Base-by-base conservation (phyloP, 2,329 filamentous ascomycete species). In the Celoporthe dispersa region DNA sequence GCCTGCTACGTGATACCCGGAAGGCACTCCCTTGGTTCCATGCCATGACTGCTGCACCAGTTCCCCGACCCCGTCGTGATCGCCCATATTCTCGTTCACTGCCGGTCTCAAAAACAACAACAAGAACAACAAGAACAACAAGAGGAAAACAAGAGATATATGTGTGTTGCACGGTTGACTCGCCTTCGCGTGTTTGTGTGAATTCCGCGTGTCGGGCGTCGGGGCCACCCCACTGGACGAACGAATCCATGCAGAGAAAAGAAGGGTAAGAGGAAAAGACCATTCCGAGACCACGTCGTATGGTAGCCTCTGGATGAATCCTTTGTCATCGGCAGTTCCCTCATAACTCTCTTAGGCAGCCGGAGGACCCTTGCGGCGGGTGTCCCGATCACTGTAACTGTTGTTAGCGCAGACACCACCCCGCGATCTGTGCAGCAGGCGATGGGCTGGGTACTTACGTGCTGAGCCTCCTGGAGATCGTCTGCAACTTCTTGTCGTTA, bases 381-480 rank as follows among this genome's bases (percentile, higher is more conserved):
- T 70, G 41, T 72, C 70, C 28, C 70, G 70, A 55, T 72, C 70
- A 65, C 70, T 72, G 16, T 41, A 8, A 9, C 19, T 2, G 9
- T 41, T 22, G 39, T 72, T 22, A 72, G 68, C 55, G 25, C 31
- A 11, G 9, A 44, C 12, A 8, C 22, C 25, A 22, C 2, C 5
- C 28, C 12, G 11, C 22, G 12, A 8, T 12, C 25, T n/a, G 31
- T 28, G 16, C 41, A 11, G 25, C 16, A n/a, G n/a, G 44, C 22
- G 53, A 33, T 12, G 33, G 33, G 59, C n/a, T 75, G 75, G 39
- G 86, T 22, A 68, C 93, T 93, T 84, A 98, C 96, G 97, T 97
- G 91, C 94, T 98, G 77, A 99, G 92, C 80, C 95, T 90, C 81
- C 96, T 88, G 35, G 94, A 96, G 71, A 99, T 89, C 73, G 92